Base-by-base conservation (phyloP, 2,329 filamentous ascomycete genomes). In the Venturia aucupariae region DNA sequence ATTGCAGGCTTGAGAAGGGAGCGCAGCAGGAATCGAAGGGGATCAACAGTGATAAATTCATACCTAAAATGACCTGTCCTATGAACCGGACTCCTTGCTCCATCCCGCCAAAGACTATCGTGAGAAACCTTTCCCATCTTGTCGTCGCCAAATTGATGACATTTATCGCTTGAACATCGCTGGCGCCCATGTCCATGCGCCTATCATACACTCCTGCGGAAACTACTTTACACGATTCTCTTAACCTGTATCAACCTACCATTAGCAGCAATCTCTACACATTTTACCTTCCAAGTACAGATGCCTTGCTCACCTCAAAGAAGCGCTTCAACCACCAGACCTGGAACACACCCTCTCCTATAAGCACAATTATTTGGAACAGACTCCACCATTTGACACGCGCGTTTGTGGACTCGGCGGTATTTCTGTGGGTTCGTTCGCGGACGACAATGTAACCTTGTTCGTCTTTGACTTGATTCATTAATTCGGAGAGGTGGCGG, bases 311-410 rank as follows among this genome's bases (percentile, higher is more conserved):
- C 74, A 87, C 86, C 86, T 97, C 92, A 74, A 97, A 97, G 84
- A 99, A 99, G 74, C 94, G 86, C 81, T 96, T 94, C 75, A 99
- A 79, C 92, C 94, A 99, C 93, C 94, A 99, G 69, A 99, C 93
- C 81, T 99, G 94, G 82, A 99, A 99, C 69, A 97, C 81, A 67
- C 92, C 94, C 81, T 97, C 91, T 72, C 89, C 92, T 69, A 95
- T 82, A 68, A 99, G 84, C 61, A 97, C 87, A 65, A 86, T 84
- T 68, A 99, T 86, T 78, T 99, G 92, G 78, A 97, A 97, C 71
- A 97, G 84, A 77, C 94, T 97, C 94, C 94, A 99, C 94, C 94
- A 99, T 82, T 99, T 99, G 75, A 99, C 94, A 69, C 94, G 85
- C 70, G 86, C 85, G 78, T 99, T 99, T 72, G 94, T 99, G 84